Evolutionary conservation across 2,329 filamentous ascomycete genomes (phyloP).

Genomic region (Leptographium galeiforme): DNA sequence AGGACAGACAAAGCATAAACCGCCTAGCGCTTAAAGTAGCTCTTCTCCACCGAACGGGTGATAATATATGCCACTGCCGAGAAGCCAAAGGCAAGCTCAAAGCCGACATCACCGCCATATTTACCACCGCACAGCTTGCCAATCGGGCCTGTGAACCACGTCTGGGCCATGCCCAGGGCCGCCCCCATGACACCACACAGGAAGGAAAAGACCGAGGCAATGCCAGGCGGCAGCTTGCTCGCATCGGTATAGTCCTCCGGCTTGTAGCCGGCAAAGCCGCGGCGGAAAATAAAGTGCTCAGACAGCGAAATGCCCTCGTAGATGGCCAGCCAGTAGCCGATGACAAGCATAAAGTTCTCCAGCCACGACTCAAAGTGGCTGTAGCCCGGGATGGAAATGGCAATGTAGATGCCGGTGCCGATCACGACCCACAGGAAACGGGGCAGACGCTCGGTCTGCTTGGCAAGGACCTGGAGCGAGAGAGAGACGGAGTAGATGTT

Average conservation of each 20-base stretch:
- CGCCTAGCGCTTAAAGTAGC: slow-evolving; percentile 20
- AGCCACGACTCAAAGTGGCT: slow-evolving; percentile 18
- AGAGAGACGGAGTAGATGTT: slow-evolving; percentile 26
- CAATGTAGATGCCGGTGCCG: slow-evolving; percentile 45
- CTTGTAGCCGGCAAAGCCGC: slow-evolving; percentile 26
- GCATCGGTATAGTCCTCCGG: slow-evolving; percentile 32
- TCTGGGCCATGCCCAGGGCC: slow-evolving; percentile 46
- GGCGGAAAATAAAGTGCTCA: slow-evolving; percentile 27
- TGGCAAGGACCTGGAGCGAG: slow-evolving; percentile 39
- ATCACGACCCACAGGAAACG: slow-evolving; percentile 45
- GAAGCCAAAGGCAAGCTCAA: slow-evolving; percentile 43
- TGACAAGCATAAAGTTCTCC: slow-evolving; percentile 26
- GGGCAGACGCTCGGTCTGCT: slow-evolving; percentile 34
- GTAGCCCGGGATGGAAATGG: slow-evolving; percentile 34
- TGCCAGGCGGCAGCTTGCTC: slow-evolving; percentile 23
- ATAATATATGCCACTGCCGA: slow-evolving; percentile 33
- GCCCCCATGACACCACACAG: slow-evolving; percentile 27
- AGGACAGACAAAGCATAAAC: neutral
- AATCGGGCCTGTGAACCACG: slow-evolving; percentile 49
- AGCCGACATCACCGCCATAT: slow-evolving; percentile 39
- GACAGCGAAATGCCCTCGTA: slow-evolving; percentile 29
- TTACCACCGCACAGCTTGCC: slow-evolving; percentile 37
- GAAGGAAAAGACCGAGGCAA: slow-evolving; percentile 18
- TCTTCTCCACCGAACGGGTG: slow-evolving; percentile 31
- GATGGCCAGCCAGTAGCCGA: slow-evolving; percentile 29